phyloP scores from a whole-genome alignment of 2,329 filamentous ascomycete genomes.

The Lachnellula subtilissima region DNA sequence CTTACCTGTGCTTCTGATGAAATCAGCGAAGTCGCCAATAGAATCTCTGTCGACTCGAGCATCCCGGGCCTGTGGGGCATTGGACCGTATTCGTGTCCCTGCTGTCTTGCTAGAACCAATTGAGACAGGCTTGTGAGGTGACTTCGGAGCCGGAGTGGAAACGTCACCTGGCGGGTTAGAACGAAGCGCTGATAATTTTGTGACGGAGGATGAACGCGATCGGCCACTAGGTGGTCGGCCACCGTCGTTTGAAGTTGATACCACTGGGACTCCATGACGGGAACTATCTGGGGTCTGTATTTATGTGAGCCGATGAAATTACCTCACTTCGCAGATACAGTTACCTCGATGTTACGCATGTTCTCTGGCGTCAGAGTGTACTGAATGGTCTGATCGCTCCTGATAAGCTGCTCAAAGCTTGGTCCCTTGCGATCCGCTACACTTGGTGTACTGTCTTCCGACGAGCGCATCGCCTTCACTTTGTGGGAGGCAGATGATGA shows the following conservation, averaged over 20 bases:
- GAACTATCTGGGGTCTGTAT: constrained; percentile 19
- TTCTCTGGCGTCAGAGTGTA: constrained; percentile 77
- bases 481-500: constrained; percentile 42
- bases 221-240: constrained; percentile 19
- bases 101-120: constrained; percentile 7
- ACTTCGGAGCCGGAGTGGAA: constrained; percentile 2
- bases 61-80: constrained; percentile 55
- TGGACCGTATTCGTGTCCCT: constrained; percentile 20
- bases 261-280: constrained; percentile 9
- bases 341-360: constrained; percentile 71
- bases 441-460: constrained; percentile 50
- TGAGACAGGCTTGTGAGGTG: constrained; percentile 11
- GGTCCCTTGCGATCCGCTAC: constrained; percentile 55
- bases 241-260: constrained; percentile 7
- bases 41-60: constrained; percentile 67
- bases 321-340: neutral
- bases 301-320: constrained; percentile 2
- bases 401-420: constrained; percentile 74
- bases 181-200: constrained; percentile 20
- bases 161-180: constrained; percentile 18
- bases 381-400: constrained; percentile 76
- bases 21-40: constrained; percentile 78
- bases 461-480: constrained; percentile 50
- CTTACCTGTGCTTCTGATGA: constrained; percentile 68
- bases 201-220: constrained; percentile 25